A percentile compares a stretch with the other conserved stretches of the same genome.
Conservation (phyloP, 75 land plant genomes). For the Picea glauca region DNA sequence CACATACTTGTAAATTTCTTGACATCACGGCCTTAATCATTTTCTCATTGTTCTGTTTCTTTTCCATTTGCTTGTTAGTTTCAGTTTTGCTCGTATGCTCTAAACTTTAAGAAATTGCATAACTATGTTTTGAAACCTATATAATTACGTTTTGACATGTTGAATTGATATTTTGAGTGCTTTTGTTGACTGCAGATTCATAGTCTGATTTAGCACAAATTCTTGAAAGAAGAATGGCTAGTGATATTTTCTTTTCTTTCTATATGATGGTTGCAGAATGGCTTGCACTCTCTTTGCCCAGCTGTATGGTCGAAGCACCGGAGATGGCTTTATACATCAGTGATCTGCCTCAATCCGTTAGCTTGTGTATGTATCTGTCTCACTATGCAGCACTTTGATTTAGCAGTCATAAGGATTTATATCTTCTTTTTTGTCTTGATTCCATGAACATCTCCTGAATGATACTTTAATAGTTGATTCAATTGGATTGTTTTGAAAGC, state of each 20-base stretch:
- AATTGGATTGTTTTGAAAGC: not conserved
- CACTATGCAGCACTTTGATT: not conserved
- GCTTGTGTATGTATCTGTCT: slow-evolving; percentile 58
- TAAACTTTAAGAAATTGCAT: no score
- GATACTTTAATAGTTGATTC: not conserved
- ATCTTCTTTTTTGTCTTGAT: not conserved
- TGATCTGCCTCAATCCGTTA: slow-evolving; percentile 93
- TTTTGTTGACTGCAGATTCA: not conserved
- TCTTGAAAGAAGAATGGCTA: not conserved
- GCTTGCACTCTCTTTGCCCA: slow-evolving; percentile 96
- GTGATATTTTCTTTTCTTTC: not conserved
- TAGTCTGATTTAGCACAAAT: no score
- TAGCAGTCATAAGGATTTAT: no score
- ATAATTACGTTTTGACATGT: not conserved
- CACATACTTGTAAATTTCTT: no score
- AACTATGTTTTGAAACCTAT: no score
- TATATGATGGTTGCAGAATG: slow-evolving; percentile 54
- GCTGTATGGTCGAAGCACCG: slow-evolving; percentile 98
- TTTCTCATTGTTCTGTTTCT: no score
- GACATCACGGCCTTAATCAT: no score
- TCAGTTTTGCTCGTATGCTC: no score
- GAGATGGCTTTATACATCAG: slow-evolving; percentile 91
- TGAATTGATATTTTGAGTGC: not conserved
- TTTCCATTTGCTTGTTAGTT: no score
- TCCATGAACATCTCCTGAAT: not conserved